phyloP scores from a whole-genome alignment of 129 eudicot species.

The Flaveria ramosissima region DNA sequence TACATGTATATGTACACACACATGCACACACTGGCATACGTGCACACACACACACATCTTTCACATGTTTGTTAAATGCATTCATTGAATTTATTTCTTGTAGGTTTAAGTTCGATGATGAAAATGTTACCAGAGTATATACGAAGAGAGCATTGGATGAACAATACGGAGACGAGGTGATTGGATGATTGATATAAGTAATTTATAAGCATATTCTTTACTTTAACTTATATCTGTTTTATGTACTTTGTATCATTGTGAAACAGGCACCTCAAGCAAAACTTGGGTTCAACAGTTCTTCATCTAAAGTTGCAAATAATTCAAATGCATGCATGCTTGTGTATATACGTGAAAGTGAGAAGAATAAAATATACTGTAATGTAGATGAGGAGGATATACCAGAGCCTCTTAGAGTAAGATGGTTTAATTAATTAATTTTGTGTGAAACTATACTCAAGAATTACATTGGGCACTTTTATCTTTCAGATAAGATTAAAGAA shows the following conservation, averaged over 20 bases:
- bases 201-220: not conserved
- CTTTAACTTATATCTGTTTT: not conserved
- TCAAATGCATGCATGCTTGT: conserved; percentile 86
- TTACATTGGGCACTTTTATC: not conserved
- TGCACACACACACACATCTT: too few relatives aligned
- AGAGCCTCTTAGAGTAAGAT: conserved; percentile 59
- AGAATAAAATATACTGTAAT: conserved; percentile 60
- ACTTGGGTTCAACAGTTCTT: conserved; percentile 44
- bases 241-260: not conserved
- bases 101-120: conserved; percentile 85
- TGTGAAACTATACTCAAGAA: not conserved
- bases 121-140: conserved; percentile 74
- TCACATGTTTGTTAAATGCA: not conserved
- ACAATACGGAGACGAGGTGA: conserved; percentile 89
- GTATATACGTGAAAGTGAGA: conserved; percentile 72
- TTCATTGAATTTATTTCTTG: conserved; percentile 10
- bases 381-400: conserved; percentile 79
- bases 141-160: conserved; percentile 75
- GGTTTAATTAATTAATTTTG: not conserved
- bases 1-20: too few relatives aligned
- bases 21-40: too few relatives aligned
- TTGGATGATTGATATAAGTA: not conserved
- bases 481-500: conserved; percentile 59
- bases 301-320: conserved; percentile 66
- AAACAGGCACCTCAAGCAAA: conserved; percentile 37